Evolutionary conservation across 2,329 filamentous ascomycete species (phyloP).

Genomic region (Arthrinium puccinioides): DNA sequence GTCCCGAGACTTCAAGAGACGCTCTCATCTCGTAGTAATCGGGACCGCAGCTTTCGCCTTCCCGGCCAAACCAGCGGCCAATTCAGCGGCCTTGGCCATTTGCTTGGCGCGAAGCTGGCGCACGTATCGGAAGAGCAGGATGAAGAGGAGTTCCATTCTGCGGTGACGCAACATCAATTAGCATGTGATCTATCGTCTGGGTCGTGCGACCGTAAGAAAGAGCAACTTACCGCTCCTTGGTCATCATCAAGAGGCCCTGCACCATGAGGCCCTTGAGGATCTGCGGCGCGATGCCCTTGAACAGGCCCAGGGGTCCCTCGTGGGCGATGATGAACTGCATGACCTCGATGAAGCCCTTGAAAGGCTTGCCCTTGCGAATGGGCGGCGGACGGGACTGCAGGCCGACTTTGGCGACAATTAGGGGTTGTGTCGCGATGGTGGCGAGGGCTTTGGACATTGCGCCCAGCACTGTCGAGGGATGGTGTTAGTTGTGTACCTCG

Average conservation of each 20-base stretch:
- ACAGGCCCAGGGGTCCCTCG: constrained; percentile 76
- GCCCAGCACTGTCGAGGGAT: constrained; percentile 61
- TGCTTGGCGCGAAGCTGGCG: constrained; percentile 62
- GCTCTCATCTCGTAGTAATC: too few species aligned
- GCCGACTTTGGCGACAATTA: constrained; percentile 97
- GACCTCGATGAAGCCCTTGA: constrained; percentile 88
- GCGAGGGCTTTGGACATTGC: constrained; percentile 89
- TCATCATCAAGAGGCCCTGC: constrained; percentile 98
- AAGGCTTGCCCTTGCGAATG: constrained; percentile 77
- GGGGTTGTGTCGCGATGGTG: constrained; percentile 84
- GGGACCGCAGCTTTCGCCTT: too few species aligned
- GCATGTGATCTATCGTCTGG: too few species aligned
- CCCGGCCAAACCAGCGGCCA: too few species aligned
- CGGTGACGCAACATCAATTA: background rate
- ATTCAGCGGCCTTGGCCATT: constrained; percentile 57
- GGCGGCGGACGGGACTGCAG: constrained; percentile 89
- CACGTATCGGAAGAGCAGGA: constrained; percentile 79
- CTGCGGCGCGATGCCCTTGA: constrained; percentile 95
- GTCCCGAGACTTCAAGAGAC: too few species aligned
- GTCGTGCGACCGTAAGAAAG: background rate
- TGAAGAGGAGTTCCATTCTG: constrained; percentile 81
- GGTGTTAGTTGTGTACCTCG: background rate
- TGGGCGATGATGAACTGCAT: constrained; percentile 90
- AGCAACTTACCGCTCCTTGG: constrained; percentile 73
- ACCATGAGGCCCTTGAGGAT: constrained; percentile 89